phyloP scores from a whole-genome alignment of 345 rosid species.

The Melaleuca alternifolia region DNA sequence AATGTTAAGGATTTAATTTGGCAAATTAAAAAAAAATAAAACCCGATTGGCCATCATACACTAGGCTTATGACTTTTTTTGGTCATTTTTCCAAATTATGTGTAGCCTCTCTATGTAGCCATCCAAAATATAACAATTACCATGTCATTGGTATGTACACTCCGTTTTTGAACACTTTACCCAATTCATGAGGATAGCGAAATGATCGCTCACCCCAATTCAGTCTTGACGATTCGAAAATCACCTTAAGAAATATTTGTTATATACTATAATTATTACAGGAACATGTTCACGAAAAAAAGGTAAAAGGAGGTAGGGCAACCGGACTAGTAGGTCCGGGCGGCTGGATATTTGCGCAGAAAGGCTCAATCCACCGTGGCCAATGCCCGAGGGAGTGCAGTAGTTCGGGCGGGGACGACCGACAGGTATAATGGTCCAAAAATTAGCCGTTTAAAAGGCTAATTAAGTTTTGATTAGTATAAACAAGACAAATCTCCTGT shows the following conservation, averaged over 20 bases:
- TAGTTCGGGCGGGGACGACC: not conserved
- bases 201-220: not conserved
- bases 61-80: too few relatives aligned
- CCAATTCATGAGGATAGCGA: not conserved
- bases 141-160: not conserved
- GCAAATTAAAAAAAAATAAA: too few relatives aligned
- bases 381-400: not conserved
- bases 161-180: not conserved
- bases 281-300: not conserved
- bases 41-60: too few relatives aligned
- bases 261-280: not conserved
- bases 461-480: not conserved
- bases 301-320: not conserved
- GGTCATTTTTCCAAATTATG: too few relatives aligned
- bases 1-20: too few relatives aligned
- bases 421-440: not conserved
- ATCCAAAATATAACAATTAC: not conserved
- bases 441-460: not conserved
- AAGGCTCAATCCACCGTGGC: not conserved
- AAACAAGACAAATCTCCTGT: not conserved
- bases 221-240: not conserved
- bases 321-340: fast-evolving
- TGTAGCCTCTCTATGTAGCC: not conserved
- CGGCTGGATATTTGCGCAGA: not conserved
- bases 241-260: not conserved